These are phyloP conservation scores for Saccharomyces jurei DNA, from an alignment of 805 yeast genomes.

Conservation along the genomic window DNA sequence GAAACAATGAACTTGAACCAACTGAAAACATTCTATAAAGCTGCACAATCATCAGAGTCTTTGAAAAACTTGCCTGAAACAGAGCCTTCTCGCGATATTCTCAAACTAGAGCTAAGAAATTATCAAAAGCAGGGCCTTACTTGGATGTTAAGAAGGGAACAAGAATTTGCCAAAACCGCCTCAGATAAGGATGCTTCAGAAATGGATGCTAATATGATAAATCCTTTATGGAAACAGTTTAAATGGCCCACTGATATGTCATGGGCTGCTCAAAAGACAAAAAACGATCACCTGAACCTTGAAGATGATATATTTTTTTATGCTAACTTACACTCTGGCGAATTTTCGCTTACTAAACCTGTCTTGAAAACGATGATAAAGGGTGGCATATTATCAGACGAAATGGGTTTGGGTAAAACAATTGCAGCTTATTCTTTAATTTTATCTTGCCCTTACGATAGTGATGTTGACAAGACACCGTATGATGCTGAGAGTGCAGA, in stretches of 20 bases:
- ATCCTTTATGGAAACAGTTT: constrained; percentile 80
- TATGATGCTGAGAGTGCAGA: constrained; percentile 3
- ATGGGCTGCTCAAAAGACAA: constrained; percentile 26
- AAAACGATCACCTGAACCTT: not conserved
- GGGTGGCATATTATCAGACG: constrained; percentile 93
- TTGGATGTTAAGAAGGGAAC: constrained; percentile 83
- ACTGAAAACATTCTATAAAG: constrained; percentile 61
- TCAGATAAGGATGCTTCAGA: constrained; percentile 24
- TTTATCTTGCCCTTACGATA: constrained; percentile 54
- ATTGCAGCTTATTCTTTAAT: constrained; percentile 72
- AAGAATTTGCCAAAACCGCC: constrained; percentile 37
- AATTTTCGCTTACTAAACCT: constrained; percentile 62
- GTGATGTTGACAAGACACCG: constrained; percentile 10
- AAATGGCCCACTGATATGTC: constrained; percentile 59
- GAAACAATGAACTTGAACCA: constrained; percentile 60
- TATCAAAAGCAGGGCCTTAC: constrained; percentile 82
- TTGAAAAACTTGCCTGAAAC: constrained; percentile 54
- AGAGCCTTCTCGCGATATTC: constrained; percentile 41
- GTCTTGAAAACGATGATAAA: constrained; percentile 47
- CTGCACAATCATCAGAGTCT: constrained; percentile 58
- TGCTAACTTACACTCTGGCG: constrained; percentile 75
- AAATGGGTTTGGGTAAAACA: constrained; percentile 95
- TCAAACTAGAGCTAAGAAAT: constrained; percentile 52
- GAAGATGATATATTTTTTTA: constrained; percentile 40
- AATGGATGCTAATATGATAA: constrained; percentile 48